These are phyloP conservation scores for Colletotrichum sp. DNA, from an alignment of 2,329 filamentous ascomycete species.

Conservation along the genomic window DNA sequence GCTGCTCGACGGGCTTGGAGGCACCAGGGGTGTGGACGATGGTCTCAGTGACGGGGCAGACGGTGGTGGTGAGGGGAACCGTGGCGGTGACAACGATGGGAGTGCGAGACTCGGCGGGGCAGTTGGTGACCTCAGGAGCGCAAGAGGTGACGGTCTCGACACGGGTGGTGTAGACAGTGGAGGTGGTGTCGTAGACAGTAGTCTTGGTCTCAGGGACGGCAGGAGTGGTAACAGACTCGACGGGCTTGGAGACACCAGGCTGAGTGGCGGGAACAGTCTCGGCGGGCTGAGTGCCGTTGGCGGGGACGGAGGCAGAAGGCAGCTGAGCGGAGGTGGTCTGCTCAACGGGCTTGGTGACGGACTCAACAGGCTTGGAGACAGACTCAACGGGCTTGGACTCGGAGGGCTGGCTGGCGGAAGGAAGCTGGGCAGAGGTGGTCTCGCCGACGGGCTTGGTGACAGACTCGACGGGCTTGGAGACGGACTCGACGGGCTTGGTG, in stretches of 20 bases:
- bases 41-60: slow-evolving; percentile 67
- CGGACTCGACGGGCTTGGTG: slow-evolving; percentile 17
- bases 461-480: neutral
- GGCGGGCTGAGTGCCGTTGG: slow-evolving; percentile 4
- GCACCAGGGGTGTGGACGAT: slow-evolving; percentile 42
- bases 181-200: slow-evolving; percentile 48
- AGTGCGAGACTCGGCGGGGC: slow-evolving; percentile 46
- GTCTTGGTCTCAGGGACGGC: slow-evolving; percentile 21
- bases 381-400: neutral
- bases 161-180: slow-evolving; percentile 56
- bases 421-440: slow-evolving; percentile 21
- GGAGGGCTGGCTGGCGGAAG: slow-evolving; percentile 1
- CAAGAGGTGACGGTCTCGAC: slow-evolving; percentile 57
- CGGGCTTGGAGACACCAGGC: neutral
- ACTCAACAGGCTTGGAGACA: slow-evolving; percentile 10
- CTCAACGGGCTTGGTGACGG: slow-evolving; percentile 19
- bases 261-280: slow-evolving; percentile 9
- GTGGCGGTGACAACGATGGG: slow-evolving; percentile 60
- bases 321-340: slow-evolving; percentile 21
- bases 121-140: slow-evolving; percentile 51
- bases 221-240: slow-evolving; percentile 20
- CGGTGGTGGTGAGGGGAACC: slow-evolving; percentile 62
- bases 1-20: slow-evolving; percentile 4
- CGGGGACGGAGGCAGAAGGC: neutral
- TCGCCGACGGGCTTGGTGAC: slow-evolving; percentile 21